phyloP scores from a whole-genome alignment of 441 rosid genomes.

The Populus hybrid region DNA sequence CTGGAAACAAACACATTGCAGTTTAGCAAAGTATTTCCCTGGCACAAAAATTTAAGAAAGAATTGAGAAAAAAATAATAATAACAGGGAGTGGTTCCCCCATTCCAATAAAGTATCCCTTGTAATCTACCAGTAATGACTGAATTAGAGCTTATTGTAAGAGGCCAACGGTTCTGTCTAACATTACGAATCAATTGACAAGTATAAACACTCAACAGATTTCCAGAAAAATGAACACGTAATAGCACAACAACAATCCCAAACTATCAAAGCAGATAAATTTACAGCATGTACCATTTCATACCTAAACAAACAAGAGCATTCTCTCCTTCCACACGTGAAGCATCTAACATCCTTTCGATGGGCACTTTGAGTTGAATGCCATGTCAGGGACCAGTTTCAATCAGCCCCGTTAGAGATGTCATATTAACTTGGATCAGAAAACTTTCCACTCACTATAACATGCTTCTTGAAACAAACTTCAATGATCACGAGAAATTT shows the following conservation, averaged over 20 bases:
- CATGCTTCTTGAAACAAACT: conserved; percentile 16
- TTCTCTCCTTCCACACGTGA: conserved; percentile 8
- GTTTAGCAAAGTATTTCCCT: background rate
- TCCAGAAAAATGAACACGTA: conserved; percentile 15
- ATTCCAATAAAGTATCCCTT: background rate
- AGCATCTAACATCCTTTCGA: conserved; percentile 5
- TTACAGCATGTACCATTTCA: conserved; percentile 13
- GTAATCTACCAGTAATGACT: conserved; percentile 6
- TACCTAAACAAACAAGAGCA: conserved; percentile 13
- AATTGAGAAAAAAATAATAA: background rate
- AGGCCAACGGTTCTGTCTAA: conserved; percentile 5
- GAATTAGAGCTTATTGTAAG: conserved; percentile 10
- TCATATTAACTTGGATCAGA: background rate
- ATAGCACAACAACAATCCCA: conserved; percentile 22
- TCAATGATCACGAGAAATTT: conserved; percentile 23
- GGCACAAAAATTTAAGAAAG: background rate
- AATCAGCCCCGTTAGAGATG: conserved; percentile 5
- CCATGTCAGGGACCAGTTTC: conserved; percentile 12
- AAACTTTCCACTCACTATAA: background rate
- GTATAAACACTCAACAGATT: conserved; percentile 20
- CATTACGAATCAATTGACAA: conserved; percentile 6
- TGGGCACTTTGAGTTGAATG: background rate
- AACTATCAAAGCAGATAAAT: conserved; percentile 15
- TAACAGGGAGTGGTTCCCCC: conserved; percentile 2
- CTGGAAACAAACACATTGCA: background rate